phyloP scores from a whole-genome alignment of 768 basidiomycete species.

The Xerocomellus dryophilus region DNA sequence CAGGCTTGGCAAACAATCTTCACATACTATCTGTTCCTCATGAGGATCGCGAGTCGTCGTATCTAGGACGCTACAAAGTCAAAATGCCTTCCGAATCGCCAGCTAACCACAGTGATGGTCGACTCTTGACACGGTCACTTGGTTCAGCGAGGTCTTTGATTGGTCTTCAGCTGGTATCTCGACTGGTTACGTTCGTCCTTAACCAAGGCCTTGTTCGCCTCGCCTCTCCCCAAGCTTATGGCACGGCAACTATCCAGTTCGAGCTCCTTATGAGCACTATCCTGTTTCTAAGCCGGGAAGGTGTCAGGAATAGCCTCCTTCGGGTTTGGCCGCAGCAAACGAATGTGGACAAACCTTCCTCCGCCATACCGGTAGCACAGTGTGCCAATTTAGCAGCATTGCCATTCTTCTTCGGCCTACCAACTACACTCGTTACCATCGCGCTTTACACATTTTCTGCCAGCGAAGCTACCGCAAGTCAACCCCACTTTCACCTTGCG shows the following conservation, averaged over 20 bases:
- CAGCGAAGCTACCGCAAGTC: conserved; percentile 51
- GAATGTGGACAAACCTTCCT: background rate
- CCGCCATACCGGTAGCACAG: conserved; percentile 12
- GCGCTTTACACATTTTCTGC: conserved; percentile 54
- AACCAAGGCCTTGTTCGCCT: conserved; percentile 87
- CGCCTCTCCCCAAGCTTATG: conserved; percentile 80
- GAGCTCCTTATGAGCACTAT: conserved; percentile 88
- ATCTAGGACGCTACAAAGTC: conserved; percentile 4
- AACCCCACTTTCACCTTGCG: conserved; percentile 62
- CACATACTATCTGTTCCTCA: background rate
- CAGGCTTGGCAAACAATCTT: background rate
- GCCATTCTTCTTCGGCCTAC: conserved; percentile 66
- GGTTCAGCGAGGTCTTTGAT: conserved; percentile 64
- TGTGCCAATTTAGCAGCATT: conserved; percentile 53
- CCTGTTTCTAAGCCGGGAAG: conserved; percentile 91
- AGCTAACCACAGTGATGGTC: conserved; percentile 2
- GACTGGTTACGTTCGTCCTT: conserved; percentile 80
- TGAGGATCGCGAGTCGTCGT: conserved; percentile 3
- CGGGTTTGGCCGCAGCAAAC: conserved; percentile 42
- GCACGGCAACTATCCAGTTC: conserved; percentile 91
- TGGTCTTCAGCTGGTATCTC: conserved; percentile 79
- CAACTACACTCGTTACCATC: conserved; percentile 53
- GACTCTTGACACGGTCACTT: conserved; percentile 32
- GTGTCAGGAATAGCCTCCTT: conserved; percentile 81
- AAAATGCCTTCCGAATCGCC: conserved; percentile 7